These are phyloP conservation scores for Dendrobium catenatum DNA, from an alignment of 106 monocot genomes.

Conservation along the genomic window DNA sequence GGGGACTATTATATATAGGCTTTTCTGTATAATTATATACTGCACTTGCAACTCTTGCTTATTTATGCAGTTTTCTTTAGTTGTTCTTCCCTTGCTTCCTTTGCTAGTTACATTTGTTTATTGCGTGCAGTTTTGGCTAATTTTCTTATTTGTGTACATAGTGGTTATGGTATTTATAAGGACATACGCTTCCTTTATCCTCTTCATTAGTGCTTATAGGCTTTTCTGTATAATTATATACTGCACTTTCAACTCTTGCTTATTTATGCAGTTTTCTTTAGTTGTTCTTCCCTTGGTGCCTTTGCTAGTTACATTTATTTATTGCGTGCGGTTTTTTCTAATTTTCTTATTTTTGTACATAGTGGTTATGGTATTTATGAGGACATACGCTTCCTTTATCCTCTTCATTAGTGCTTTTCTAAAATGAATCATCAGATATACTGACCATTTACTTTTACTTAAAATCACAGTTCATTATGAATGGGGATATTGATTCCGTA, in stretches of 20 bases:
- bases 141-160: neutral
- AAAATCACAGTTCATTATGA: constrained; percentile 69
- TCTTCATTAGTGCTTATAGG: neutral
- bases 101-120: neutral
- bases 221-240: neutral
- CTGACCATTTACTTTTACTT: constrained; percentile 20
- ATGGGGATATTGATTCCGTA: constrained; percentile 77
- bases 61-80: neutral
- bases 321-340: neutral
- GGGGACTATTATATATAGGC: neutral
- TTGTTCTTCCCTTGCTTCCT: neutral
- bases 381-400: neutral
- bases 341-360: neutral
- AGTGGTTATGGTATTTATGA: neutral
- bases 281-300: neutral
- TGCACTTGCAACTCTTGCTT: neutral
- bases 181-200: neutral
- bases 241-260: neutral
- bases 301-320: neutral
- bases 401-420: neutral
- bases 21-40: neutral
- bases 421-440: neutral
- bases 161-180: neutral
- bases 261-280: neutral
- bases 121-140: neutral